These are phyloP conservation scores for Podaxis mareebaensis DNA, from an alignment of 768 basidiomycete genomes.

Conservation along the genomic window DNA sequence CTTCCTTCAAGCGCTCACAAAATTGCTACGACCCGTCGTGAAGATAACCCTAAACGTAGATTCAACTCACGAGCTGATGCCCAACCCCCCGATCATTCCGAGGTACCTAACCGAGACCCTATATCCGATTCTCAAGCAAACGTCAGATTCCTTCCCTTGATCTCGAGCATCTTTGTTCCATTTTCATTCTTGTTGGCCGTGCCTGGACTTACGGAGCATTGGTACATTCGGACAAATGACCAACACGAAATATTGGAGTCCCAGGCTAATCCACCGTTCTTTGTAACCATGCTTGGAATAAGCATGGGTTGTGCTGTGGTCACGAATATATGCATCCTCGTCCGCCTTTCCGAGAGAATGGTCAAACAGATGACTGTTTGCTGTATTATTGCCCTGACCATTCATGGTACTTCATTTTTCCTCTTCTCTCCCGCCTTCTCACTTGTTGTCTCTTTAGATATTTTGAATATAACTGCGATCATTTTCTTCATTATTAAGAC, in stretches of 20 bases:
- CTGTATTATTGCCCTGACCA: constrained; percentile 61
- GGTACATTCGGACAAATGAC: constrained; percentile 63
- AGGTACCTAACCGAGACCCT: constrained; percentile 28
- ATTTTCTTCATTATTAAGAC: constrained; percentile 63
- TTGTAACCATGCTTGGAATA: constrained; percentile 61
- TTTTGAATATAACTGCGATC: constrained; percentile 64
- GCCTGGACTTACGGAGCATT: constrained; percentile 73
- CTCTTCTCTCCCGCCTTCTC: neutral
- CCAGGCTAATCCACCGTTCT: constrained; percentile 52
- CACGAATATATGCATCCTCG: constrained; percentile 67
- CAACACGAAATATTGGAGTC: constrained; percentile 44
- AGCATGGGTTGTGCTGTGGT: constrained; percentile 69
- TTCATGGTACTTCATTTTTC: constrained; percentile 57
- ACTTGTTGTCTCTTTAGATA: constrained; percentile 42
- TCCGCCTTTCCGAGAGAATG: constrained; percentile 71
- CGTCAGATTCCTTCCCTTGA: constrained; percentile 59
- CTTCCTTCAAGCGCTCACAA: neutral
- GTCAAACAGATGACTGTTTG: constrained; percentile 63
- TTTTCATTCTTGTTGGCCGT: constrained; percentile 84
- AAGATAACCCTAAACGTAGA: neutral
- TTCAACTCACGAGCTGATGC: neutral
- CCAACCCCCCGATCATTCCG: neutral
- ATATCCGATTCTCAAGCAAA: constrained; percentile 24
- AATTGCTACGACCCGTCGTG: neutral
- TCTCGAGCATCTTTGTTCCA: constrained; percentile 69